Evolutionary conservation across 1,284 basidiomycete species (phyloP).

Genomic region (Trichosporon coremiiforme): DNA sequence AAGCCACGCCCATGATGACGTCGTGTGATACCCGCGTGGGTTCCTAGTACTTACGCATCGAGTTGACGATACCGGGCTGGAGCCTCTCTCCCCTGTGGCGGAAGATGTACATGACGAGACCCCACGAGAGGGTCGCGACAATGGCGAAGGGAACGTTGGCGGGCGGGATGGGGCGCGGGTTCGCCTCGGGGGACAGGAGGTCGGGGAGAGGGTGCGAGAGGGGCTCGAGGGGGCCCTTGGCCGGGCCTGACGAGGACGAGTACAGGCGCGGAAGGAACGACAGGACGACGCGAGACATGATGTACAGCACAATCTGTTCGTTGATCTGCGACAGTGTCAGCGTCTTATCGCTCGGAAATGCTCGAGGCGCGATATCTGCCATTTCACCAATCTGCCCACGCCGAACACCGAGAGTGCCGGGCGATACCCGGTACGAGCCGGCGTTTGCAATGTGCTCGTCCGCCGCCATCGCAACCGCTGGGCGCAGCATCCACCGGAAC

Average conservation of each 20-base stretch:
- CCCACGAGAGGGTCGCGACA: slow-evolving; percentile 91
- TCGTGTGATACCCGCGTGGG: neutral
- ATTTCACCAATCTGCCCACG: neutral
- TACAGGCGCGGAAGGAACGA: slow-evolving; percentile 75
- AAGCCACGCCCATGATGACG: slow-evolving; percentile 16
- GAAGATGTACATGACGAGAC: slow-evolving; percentile 97
- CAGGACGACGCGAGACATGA: slow-evolving; percentile 82
- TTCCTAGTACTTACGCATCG: slow-evolving; percentile 55
- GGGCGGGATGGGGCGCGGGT: slow-evolving; percentile 71
- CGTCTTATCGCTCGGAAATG: neutral
- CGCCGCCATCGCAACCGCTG: neutral
- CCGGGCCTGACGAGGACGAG: slow-evolving; percentile 48
- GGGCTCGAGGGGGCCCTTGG: slow-evolving; percentile 44
- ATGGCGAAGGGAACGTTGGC: slow-evolving; percentile 78
- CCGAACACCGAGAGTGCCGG: neutral
- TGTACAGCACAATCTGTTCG: slow-evolving; percentile 98
- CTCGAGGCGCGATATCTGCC: neutral
- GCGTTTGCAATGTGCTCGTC: neutral
- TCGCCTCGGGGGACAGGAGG: slow-evolving; percentile 46
- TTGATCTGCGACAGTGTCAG: slow-evolving; percentile 66
- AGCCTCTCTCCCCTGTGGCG: slow-evolving; percentile 79
- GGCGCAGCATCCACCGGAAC: neutral
- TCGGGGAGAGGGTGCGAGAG: slow-evolving; percentile 48
- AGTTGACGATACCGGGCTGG: slow-evolving; percentile 80
- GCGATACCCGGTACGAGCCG: neutral